Percentiles rank a stretch among this genome's conserved stretches.
Evolutionary conservation across 371 early-diverging fungal genomes (phyloP).

Genomic region (Mucor plumbeus): DNA sequence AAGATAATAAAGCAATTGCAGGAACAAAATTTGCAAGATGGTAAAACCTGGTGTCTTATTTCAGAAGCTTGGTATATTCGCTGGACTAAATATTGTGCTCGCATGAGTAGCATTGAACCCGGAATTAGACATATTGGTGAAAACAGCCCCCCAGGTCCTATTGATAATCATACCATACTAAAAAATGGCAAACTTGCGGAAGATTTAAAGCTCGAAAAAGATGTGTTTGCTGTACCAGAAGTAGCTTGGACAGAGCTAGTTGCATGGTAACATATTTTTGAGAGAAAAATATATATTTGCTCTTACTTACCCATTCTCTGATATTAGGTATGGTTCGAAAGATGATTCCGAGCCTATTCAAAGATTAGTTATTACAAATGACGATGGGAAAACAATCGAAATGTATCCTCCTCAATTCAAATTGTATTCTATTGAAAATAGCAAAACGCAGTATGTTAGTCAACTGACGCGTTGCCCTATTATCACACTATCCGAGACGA

Average conservation of each 20-base stretch:
- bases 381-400: slow-evolving; percentile 13
- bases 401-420: slow-evolving; percentile 33
- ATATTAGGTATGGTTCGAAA: slow-evolving; percentile 19
- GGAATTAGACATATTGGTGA: slow-evolving; percentile 15
- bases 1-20: slow-evolving; percentile 24
- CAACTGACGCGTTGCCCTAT: slow-evolving; percentile 12
- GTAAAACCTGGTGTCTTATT: slow-evolving; percentile 27
- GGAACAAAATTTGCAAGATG: slow-evolving; percentile 21
- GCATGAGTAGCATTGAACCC: slow-evolving; percentile 17
- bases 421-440: slow-evolving; percentile 20
- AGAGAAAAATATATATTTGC: too few species aligned
- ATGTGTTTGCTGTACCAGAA: slow-evolving; percentile 27
- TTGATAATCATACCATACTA: slow-evolving; percentile 23
- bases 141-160: slow-evolving; percentile 24
- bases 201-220: slow-evolving; percentile 11
- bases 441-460: neutral
- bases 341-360: slow-evolving; percentile 16
- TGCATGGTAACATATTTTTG: slow-evolving; percentile 24
- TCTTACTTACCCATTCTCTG: neutral
- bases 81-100: slow-evolving; percentile 35
- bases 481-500: slow-evolving; percentile 20
- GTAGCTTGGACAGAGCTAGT: slow-evolving; percentile 28
- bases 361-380: neutral
- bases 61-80: slow-evolving; percentile 27
- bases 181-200: slow-evolving; percentile 18